Evolutionary conservation across 352 stramenopile genomes (phyloP), one percentile per base, ranked within the genome.

Genomic region (Globisporangium acanthophoron): DNA sequence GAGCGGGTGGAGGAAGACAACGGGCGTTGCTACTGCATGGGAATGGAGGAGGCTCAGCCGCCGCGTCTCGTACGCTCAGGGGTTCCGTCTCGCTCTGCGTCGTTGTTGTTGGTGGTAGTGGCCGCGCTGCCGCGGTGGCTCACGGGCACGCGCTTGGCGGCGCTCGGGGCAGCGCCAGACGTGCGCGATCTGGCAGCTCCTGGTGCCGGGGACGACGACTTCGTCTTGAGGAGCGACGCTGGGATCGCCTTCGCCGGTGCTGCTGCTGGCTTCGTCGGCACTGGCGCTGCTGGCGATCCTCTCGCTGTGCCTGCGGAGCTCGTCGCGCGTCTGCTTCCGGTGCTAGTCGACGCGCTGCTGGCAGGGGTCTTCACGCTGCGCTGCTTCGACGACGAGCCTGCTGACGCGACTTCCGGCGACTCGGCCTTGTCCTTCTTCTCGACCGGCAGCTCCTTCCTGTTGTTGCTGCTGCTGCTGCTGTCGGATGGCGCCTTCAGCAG

Each of bases 51-150:
- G 44, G 44, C 18, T 12, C 44, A 43, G 44, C 44, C 56, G 37
- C 59, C 44, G 41, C 61, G 56, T 52, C 61, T 24, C 21, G 45
- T 52, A 33, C 49, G 61, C 48, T 67, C 56, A 1, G 61, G 56
- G 2, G 56, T 64, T n/a, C 51, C 53, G 24, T 74, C 66, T 40
- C 57, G 59, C 33, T 76, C 70, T 3, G 63, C 29, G 12, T 73
- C 69, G 35, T 70, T 76, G 45, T 48, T 64, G 50, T 71, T 74
- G 45, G 37, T 69, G 40, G 13, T 74, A 40, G 37, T 69, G 40
- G 13, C 50, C 29, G 16, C 72, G 57, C 43, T 44, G 8, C 29
- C 43, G 9, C 58, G 51, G 31, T 59, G 58, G 27, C 44, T 64
- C 35, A 59, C 5, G 13, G 44, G 20, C 16, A 39, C 48, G 41